Percentiles rank a stretch among this genome's conserved stretches.
Evolutionary conservation across 2,329 filamentous ascomycete species (phyloP).

Genomic region (Phoma sp.): DNA sequence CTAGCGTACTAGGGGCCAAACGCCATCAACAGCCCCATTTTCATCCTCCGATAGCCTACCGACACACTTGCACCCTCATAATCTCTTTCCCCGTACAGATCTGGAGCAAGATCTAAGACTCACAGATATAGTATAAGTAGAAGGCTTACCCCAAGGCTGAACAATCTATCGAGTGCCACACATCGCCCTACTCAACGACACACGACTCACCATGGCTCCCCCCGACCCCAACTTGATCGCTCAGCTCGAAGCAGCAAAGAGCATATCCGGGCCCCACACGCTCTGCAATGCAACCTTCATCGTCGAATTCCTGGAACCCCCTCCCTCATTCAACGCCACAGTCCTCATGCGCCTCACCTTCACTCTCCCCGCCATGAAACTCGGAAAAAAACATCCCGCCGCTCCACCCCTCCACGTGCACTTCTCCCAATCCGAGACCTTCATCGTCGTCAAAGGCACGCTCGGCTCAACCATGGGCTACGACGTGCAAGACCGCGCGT

Average conservation of each 20-base stretch:
- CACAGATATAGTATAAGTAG: too few relatives aligned
- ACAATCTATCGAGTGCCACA: too few relatives aligned
- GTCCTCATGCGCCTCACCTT: slow-evolving; percentile 26
- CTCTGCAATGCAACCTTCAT: slow-evolving; percentile 19
- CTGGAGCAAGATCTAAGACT: not conserved
- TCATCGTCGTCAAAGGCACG: slow-evolving; percentile 18
- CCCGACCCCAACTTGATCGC: not conserved
- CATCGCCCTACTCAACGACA: too few relatives aligned
- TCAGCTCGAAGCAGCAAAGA: slow-evolving; percentile 12
- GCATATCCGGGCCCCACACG: slow-evolving; percentile 16
- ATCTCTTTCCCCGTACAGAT: not conserved
- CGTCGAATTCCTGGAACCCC: slow-evolving; percentile 23
- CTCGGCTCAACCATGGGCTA: slow-evolving; percentile 13
- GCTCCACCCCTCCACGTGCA: slow-evolving; percentile 27
- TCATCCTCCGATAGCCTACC: too few relatives aligned
- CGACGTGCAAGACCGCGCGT: not conserved
- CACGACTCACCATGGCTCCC: not conserved
- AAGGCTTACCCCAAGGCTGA: too few relatives aligned
- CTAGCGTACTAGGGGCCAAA: not conserved
- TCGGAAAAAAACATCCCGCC: slow-evolving; percentile 21
- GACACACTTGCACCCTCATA: too few relatives aligned
- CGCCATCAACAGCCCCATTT: not conserved
- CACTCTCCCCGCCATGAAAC: slow-evolving; percentile 5
- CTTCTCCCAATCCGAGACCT: slow-evolving; percentile 26
- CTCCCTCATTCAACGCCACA: slow-evolving; percentile 18